Conservation (phyloP, 2,329 filamentous ascomycete species). For the Fusarium luffae region DNA sequence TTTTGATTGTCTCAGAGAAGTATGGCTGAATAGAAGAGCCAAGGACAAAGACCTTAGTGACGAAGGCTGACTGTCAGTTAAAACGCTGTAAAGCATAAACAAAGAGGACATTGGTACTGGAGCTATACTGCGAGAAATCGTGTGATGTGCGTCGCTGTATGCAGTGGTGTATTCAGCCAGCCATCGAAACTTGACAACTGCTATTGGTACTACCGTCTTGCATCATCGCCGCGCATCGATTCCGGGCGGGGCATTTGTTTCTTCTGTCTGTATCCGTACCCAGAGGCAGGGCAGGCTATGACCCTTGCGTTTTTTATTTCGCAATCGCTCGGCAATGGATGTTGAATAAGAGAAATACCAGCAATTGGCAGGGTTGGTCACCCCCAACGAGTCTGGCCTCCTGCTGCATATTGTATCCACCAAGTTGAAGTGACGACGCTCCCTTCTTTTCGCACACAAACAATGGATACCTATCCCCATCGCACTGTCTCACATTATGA, state of each 20-base stretch:
- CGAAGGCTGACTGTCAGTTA: background rate
- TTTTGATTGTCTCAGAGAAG: background rate
- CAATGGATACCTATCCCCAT: background rate
- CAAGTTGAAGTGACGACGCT: slow-evolving; percentile 17
- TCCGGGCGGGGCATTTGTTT: slow-evolving; percentile 27
- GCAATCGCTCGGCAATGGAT: slow-evolving; percentile 14
- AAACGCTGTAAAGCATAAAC: background rate
- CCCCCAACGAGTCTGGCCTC: slow-evolving; percentile 22
- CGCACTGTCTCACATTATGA: slow-evolving; percentile 34
- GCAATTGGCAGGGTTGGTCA: slow-evolving; percentile 9
- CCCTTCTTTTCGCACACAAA: background rate
- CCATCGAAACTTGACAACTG: slow-evolving; percentile 5
- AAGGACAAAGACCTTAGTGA: slow-evolving; percentile 5
- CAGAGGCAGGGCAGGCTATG: slow-evolving; percentile 8
- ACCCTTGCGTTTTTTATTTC: slow-evolving; percentile 22
- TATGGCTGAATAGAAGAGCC: background rate
- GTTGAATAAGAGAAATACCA: background rate
- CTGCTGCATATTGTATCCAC: slow-evolving; percentile 24
- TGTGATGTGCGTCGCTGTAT: background rate
- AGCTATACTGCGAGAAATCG: background rate
- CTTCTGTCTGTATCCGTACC: slow-evolving; percentile 8
- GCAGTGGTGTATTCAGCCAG: slow-evolving; percentile 20
- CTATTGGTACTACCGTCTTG: slow-evolving; percentile 20
- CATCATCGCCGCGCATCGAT: slow-evolving; percentile 25
- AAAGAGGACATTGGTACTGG: background rate